Base-by-base conservation (phyloP, 2,329 filamentous ascomycete genomes). In the Aureobasidium zeae region DNA sequence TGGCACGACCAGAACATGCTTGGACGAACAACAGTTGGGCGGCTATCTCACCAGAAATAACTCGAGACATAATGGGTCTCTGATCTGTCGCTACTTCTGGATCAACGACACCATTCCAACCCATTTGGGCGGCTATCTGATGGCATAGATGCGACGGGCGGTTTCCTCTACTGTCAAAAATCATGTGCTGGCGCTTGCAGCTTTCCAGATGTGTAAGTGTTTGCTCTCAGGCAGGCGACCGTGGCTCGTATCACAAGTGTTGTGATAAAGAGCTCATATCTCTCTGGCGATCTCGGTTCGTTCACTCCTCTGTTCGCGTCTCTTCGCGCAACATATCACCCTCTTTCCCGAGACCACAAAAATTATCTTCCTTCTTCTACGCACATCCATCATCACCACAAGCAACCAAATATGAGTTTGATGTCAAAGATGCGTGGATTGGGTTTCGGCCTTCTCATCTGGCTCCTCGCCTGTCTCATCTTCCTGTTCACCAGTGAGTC, bases 401-500 rank as follows among this genome's bases (percentile, higher is more conserved):
- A 17, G 13, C 26, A 39, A 31, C 4, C 36, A n/a, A n/a, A n/a
- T n/a, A 39, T 39, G 36, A 20, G 36, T 39, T 20, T 39, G 19
- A 42, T 33, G 30, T 33, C 38, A 9, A 44, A 44, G 29, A 25
- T 22, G 20, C 41, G 41, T 17, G 41, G 41, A 13, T 15, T 49
- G 16, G 38, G 44, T 13, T 17, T 33, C n/a, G 44, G 44, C 15
- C 12, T 48, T 10, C 17, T 45, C 26, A 42, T 50, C 28, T 47
- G 45, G 41, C 17, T 45, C 33, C 31, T 50, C 16, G 26, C 45
- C 22, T 33, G 46, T 13, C 48, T 43, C 17, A 50, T 50, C 26
- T 50, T 50, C 42, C 42, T 48, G 33, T 46, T 50, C 37, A 50
- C 48, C 13, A 22, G 44, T 46, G 16, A 8, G 44, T n/a, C n/a